Base-by-base conservation (phyloP, 495 filamentous ascomycete species). In the Neurospora terricola region DNA sequence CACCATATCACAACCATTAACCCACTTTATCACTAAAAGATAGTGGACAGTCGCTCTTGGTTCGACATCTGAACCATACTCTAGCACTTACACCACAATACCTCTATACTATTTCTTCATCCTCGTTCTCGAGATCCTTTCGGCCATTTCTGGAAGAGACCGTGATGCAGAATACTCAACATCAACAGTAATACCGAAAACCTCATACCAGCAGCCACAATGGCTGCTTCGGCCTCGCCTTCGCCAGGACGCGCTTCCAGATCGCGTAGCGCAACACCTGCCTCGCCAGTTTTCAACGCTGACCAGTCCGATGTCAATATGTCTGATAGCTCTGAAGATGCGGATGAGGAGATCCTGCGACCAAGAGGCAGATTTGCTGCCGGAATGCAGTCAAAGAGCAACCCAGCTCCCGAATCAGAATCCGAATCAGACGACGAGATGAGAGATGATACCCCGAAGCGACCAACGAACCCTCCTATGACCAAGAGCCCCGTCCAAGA, bases 291-390 rank as follows among this genome's bases (percentile, higher is more conserved):
- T 5, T 37, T 69, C 42, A 68, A 37, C 12, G 54, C n/a, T 16
- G 36, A 70, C 3, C 69, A 71, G 71, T 69, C 38, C 10, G 72
- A 74, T 40, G 34, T 73, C 18, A 27, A 38, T 34, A 59, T 70
- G 11, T 38, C 37, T 27, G 70, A 72, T 59, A 76, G 77, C 70
- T 79, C 75, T 7, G 78, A 80, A 34, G 83, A 83, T 2, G 54
- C 18, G 27, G 80, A 80, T 18, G 81, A 79, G 11, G 77, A 78
- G 30, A 84, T 89, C 72, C 74, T 90, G 27, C 84, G 86, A 30
- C 92, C 92, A 5, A 87, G 87, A 70, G 93, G 93, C 4, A 88
- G 90, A 36, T 85, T 96, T 75, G 93, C 93, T 71, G 85, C 90
- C 18, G 85, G 90, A 34, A 90, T 94, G 86, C 88, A 88, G 76